phyloP scores from a whole-genome alignment of 2,329 filamentous ascomycete genomes.

The Xylariaceae sp. region DNA sequence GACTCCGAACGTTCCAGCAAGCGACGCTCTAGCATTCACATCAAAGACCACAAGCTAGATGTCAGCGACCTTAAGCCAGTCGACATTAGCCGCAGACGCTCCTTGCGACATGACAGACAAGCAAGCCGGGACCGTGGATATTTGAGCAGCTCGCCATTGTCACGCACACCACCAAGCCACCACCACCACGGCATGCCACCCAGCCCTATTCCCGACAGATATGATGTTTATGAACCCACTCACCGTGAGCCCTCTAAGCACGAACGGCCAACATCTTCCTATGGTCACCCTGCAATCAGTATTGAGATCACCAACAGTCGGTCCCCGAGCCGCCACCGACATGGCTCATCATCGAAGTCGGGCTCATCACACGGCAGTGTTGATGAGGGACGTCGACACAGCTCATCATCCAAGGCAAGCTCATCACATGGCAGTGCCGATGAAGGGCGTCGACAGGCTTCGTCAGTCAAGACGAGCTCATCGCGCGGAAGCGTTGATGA shows the following conservation, averaged over 20 bases:
- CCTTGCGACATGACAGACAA: constrained; percentile 25
- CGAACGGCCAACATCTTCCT: constrained; percentile 23
- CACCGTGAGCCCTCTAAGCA: constrained; percentile 23
- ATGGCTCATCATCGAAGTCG: constrained; percentile 29
- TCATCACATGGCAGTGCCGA: constrained; percentile 25
- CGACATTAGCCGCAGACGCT: constrained; percentile 32
- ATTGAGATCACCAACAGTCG: constrained; percentile 36
- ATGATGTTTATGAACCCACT: constrained; percentile 13
- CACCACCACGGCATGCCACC: constrained; percentile 39
- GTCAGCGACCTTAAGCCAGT: constrained; percentile 35
- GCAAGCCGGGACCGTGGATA: constrained; percentile 41
- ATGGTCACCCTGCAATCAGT: constrained; percentile 31
- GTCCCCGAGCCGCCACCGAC: constrained; percentile 34
- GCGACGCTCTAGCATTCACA: constrained; percentile 35
- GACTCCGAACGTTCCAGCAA: constrained; percentile 31
- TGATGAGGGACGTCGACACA: constrained; percentile 32
- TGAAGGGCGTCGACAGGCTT: constrained; percentile 5
- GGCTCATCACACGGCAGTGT: constrained; percentile 27
- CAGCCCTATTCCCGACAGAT: constrained; percentile 31
- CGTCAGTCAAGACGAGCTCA: constrained; percentile 24
- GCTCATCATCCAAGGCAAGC: constrained; percentile 28
- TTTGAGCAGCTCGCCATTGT: constrained; percentile 41
- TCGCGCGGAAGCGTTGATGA: constrained; percentile 23
- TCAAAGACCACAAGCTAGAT: constrained; percentile 34
- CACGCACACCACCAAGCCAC: constrained; percentile 42